Evolutionary conservation across 2,329 filamentous ascomycete genomes (phyloP).

Genomic region (Aspergillus vadensis): DNA sequence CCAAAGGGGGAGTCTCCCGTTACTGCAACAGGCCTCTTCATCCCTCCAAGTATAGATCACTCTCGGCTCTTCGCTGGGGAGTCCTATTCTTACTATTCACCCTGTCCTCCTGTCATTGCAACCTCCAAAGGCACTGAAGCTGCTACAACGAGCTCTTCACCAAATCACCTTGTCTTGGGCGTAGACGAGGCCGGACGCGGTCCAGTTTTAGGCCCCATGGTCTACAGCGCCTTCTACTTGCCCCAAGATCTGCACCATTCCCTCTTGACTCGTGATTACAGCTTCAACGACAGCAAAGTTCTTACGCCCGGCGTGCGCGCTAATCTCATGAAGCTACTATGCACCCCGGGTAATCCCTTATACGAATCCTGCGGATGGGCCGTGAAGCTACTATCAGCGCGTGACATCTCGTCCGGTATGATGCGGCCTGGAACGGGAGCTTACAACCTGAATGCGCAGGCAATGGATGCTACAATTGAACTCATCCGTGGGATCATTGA

Average conservation of each 20-base stretch:
- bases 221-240: constrained; percentile 71
- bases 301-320: constrained; percentile 79
- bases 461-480: constrained; percentile 84
- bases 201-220: constrained; percentile 80
- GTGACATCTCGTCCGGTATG: constrained; percentile 80
- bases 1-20: constrained; percentile 38
- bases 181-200: constrained; percentile 94
- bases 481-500: constrained; percentile 77
- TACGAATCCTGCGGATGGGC: constrained; percentile 78
- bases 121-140: not conserved
- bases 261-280: constrained; percentile 75
- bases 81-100: constrained; percentile 72
- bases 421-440: constrained; percentile 55
- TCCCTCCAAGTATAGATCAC: constrained; percentile 69
- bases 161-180: constrained; percentile 62
- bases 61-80: constrained; percentile 61
- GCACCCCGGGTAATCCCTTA: constrained; percentile 62
- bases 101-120: constrained; percentile 64
- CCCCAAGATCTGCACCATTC: constrained; percentile 65
- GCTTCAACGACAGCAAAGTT: constrained; percentile 94
- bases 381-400: constrained; percentile 75
- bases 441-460: constrained; percentile 96
- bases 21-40: constrained; percentile 49
- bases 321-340: constrained; percentile 70
- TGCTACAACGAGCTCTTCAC: not conserved